Evolutionary conservation across 2,329 filamentous ascomycete genomes (phyloP), one percentile per base, ranked within the genome.

Genomic region (Arthrobotrys megalospora): DNA sequence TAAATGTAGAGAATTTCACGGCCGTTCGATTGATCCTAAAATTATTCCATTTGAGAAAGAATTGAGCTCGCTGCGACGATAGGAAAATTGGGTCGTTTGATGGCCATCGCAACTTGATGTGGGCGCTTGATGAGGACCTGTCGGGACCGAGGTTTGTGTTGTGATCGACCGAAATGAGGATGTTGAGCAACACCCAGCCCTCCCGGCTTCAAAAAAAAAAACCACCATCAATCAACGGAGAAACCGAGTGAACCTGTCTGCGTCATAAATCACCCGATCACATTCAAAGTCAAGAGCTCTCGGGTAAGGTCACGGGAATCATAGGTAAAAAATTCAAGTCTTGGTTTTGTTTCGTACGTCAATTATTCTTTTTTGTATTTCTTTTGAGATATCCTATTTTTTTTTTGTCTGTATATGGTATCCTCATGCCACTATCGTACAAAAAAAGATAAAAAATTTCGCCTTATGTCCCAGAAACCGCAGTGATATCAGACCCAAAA

Each of bases 391-490:
- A 34, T 68, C 19, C 19, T 21, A 10, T 34, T 45, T 45, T n/a
- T n/a, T 14, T 47, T 24, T 34, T 69, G 34, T 64, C 38, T 76
- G 48, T 70, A 70, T 69, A 65, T 76, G 65, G 64, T 69, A 69
- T 65, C 64, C 58, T 55, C 53, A 50, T 63, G 34, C 45, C 64
- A 70, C 65, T 76, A 76, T 76, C 58, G 34, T 76, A 76, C 72
- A 76, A 55, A 63, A 24, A 53, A 63, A 24, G 41, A 53, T 10
- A 68, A 12, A n/a, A 14, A 19, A 14, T 21, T 41, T 50, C 36
- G 65, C 65, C 38, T 19, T 69, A 36, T 58, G 32, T 58, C 69
- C 60, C 47, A 60, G 21, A 64, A 34, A 43, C 10, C 28, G 34
- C 11, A 64, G 43, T 48, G 45, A 50, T 50, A 48, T 38, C 32